Base-by-base conservation (phyloP, 2,329 filamentous ascomycete species). In the Aspergillus piperis region DNA sequence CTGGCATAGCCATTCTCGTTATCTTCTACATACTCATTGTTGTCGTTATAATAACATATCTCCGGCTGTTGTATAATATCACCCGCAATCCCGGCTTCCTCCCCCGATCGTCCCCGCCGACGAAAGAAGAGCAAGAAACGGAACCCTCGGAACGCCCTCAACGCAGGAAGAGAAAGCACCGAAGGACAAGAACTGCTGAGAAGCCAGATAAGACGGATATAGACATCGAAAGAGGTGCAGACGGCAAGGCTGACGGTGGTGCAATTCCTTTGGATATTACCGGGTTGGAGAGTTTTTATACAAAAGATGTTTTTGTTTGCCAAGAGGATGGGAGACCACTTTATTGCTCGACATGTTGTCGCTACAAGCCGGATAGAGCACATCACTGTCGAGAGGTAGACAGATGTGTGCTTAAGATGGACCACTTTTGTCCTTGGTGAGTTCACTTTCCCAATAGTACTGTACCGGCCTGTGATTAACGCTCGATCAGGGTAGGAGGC, bases 341-440 rank as follows among this genome's bases (percentile, higher is more conserved):
- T 32, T 98, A 91, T 87, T 99, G 94, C 77, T 88, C 88, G 3
- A 84, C 86, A 55, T 99, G 94, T 73, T 85, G 85, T 58, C 91
- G 89, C 65, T 96, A 90, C 86, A 98, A 97, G 75, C 88, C 90
- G 0, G 94, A 97, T 70, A 85, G 94, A 3, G 85, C 90, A 2
- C 92, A 96, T 73, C 94, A 98, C 75, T 96, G 90, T 70, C 88
- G 88, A 55, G 91, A 96, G 71, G 80, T 95, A 11, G 86, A 86
- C 53, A 84, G 92, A 47, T 98, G 94, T 71, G 90, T 96, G 21
- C 80, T 84, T 42, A 95, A 95, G 70, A 95, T 97, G 90, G 94
- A 98, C 64, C 94, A 98, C 72, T 95, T 93, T 70, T 99, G 95
- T 71, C 95, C 94, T 0, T 98, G 88, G 86, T 83, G 74, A 70